A percentile compares a stretch with the other conserved stretches of the same genome.
Evolutionary conservation across 1,139 yeast genomes (phyloP).

Genomic region (Sugiyamaella castrensis): DNA sequence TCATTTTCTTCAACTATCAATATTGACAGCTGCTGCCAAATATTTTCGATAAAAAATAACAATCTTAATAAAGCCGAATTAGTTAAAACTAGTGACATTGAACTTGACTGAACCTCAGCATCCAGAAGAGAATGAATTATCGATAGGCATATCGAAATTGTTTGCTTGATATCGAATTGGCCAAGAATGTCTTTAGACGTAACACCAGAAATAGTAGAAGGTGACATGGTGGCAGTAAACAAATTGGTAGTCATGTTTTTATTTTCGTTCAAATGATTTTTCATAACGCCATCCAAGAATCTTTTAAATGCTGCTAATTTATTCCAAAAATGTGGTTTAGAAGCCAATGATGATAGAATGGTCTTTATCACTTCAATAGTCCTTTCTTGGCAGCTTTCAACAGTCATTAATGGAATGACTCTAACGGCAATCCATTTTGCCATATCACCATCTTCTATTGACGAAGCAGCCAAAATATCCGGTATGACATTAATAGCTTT

Average conservation of each 20-base stretch:
- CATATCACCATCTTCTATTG: conserved; percentile 1
- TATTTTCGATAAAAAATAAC: background rate
- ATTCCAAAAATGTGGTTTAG: conserved; percentile 2
- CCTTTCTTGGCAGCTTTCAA: background rate
- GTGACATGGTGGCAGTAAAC: too few species aligned
- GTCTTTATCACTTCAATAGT: background rate
- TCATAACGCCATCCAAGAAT: background rate
- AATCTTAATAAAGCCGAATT: background rate
- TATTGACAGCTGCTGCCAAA: conserved; percentile 4
- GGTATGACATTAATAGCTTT: background rate
- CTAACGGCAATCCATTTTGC: conserved; percentile 4
- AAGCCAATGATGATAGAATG: background rate
- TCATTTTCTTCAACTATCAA: background rate
- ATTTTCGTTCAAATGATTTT: too few species aligned
- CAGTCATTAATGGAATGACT: background rate
- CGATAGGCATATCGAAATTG: background rate
- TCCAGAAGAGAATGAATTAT: conserved; percentile 3
- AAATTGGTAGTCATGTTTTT: too few species aligned
- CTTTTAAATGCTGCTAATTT: conserved; percentile 1
- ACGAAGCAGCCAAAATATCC: background rate
- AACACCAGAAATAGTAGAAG: too few species aligned
- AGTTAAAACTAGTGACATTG: conserved; percentile 1
- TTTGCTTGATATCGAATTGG: too few species aligned
- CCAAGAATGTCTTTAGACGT: too few species aligned
- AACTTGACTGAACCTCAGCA: conserved; percentile 1